These are phyloP conservation scores for Podospora fimiseda DNA, from an alignment of 495 filamentous ascomycete genomes.

Conservation along the genomic window DNA sequence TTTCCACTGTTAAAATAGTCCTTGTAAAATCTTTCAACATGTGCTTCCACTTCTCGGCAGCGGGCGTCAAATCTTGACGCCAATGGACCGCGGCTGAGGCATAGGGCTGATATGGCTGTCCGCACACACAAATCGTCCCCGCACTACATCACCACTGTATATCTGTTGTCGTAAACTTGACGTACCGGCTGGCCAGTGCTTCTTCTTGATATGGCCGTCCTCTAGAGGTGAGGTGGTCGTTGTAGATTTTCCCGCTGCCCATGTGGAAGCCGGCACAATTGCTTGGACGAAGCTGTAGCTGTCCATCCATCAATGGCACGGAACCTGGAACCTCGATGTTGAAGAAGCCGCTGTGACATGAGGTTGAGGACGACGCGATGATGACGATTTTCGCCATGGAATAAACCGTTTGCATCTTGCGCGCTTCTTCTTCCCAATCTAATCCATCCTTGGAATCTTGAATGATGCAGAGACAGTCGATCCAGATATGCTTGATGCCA, in stretches of 20 bases:
- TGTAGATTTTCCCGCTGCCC: not conserved
- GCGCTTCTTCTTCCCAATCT: not conserved
- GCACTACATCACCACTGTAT: not conserved
- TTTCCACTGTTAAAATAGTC: too few species aligned
- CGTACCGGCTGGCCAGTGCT: not conserved
- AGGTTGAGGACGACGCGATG: not conserved
- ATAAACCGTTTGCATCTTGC: not conserved
- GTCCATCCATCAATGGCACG: not conserved
- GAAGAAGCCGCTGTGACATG: not conserved
- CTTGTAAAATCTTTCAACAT: too few species aligned
- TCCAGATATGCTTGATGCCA: not conserved
- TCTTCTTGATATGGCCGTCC: not conserved
- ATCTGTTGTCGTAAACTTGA: not conserved
- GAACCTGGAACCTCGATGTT: not conserved
- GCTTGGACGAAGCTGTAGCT: too few species aligned
- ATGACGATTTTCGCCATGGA: not conserved
- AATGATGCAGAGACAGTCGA: not conserved
- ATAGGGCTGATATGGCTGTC: too few species aligned
- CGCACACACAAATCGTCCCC: not conserved
- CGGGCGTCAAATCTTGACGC: not conserved
- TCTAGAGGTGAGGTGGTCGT: not conserved
- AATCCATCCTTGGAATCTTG: not conserved
- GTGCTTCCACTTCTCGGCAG: too few species aligned
- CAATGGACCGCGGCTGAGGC: too few species aligned
- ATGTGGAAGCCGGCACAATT: too few species aligned